Evolutionary conservation across 164 flowering plant genomes (phyloP).

Genomic region (Chimonanthus praecox): DNA sequence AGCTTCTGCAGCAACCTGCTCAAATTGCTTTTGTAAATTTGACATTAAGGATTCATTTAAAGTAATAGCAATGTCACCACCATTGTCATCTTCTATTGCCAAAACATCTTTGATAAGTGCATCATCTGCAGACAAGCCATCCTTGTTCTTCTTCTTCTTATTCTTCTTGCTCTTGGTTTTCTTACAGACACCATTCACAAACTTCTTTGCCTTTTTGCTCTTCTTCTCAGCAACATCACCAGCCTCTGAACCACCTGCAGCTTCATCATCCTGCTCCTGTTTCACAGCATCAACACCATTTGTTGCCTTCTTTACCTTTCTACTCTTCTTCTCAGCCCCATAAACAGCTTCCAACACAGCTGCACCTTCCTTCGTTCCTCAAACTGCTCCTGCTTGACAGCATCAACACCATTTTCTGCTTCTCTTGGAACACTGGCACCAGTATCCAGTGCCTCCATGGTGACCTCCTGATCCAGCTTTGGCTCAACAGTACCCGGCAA

Average conservation of each 20-base stretch:
- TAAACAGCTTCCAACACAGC: not conserved
- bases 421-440: no score
- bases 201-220: constrained; percentile 6
- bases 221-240: not conserved
- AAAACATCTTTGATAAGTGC: not conserved
- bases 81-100: constrained; percentile 9
- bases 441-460: not conserved
- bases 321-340: constrained; percentile 24
- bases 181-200: constrained; percentile 13
- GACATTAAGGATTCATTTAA: constrained; percentile 55
- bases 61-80: constrained; percentile 12
- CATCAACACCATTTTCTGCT: constrained; percentile 3
- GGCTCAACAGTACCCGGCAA: constrained; percentile 2
- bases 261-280: not conserved
- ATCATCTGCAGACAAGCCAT: constrained; percentile 7
- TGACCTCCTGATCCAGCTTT: not conserved
- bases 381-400: no score
- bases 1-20: constrained; percentile 77
- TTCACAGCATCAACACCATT: not conserved
- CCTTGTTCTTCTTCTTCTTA: constrained; percentile 28
- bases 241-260: not conserved
- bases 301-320: constrained; percentile 28
- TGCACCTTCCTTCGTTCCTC: no score
- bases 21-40: constrained; percentile 80
- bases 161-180: constrained; percentile 29